These are phyloP conservation scores for Apophysomyces sp. DNA, from an alignment of 371 early-diverging fungal species.

Conservation along the genomic window DNA sequence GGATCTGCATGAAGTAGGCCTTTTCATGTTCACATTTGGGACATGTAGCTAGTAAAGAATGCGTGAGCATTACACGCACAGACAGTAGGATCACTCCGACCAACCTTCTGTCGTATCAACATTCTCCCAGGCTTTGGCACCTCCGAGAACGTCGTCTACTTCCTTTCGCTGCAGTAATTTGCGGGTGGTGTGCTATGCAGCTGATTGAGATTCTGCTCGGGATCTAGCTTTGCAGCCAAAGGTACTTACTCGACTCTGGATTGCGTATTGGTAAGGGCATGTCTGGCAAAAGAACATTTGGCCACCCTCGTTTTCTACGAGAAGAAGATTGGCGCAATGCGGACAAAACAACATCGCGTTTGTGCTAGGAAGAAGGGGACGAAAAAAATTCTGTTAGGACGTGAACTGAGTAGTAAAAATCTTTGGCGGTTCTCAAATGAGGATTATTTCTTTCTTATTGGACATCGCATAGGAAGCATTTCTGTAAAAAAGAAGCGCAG, in stretches of 20 bases:
- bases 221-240: background rate
- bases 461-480: too few species aligned
- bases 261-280: slow-evolving; percentile 84
- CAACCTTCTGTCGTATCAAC: slow-evolving; percentile 88
- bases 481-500: too few species aligned
- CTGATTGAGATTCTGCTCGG: background rate
- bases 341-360: slow-evolving; percentile 85
- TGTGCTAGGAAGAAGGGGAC: background rate
- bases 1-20: slow-evolving; percentile 93
- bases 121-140: slow-evolving; percentile 90
- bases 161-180: slow-evolving; percentile 77
- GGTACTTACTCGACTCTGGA: slow-evolving; percentile 51
- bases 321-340: slow-evolving; percentile 79
- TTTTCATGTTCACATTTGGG: slow-evolving; percentile 87
- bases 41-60: slow-evolving; percentile 58
- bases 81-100: background rate
- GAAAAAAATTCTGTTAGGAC: too few species aligned
- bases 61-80: slow-evolving; percentile 2
- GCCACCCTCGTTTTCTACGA: slow-evolving; percentile 67
- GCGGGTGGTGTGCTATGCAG: slow-evolving; percentile 49
- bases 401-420: too few species aligned
- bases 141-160: slow-evolving; percentile 94
- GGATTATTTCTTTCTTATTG: too few species aligned
- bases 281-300: slow-evolving; percentile 85
- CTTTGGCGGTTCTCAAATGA: too few species aligned